These are phyloP conservation scores for Fusarium papillatum DNA, from an alignment of 2,329 filamentous ascomycete genomes.

Conservation along the genomic window DNA sequence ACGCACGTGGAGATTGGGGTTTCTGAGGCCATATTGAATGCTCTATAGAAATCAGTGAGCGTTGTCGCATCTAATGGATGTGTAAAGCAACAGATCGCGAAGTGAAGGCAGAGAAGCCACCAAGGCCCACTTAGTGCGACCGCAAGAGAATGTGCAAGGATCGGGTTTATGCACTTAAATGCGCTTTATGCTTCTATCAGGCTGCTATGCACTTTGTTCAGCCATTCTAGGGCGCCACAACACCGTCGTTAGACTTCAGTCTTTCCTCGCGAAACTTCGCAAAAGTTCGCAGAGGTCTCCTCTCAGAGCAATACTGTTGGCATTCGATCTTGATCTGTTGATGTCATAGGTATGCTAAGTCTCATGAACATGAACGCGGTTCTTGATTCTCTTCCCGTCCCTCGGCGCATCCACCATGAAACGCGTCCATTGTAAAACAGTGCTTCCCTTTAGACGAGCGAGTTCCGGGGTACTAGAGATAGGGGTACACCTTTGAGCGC, in stretches of 20 bases:
- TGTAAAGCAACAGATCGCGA: background rate
- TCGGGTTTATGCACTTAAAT: background rate
- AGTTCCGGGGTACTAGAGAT: background rate
- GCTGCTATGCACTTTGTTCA: background rate
- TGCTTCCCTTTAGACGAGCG: background rate
- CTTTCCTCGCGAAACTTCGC: background rate
- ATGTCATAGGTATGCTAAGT: background rate
- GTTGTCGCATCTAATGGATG: background rate
- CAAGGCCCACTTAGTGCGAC: background rate
- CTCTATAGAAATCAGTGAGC: background rate
- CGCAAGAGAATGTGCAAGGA: background rate
- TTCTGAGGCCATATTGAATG: slow-evolving; percentile 52
- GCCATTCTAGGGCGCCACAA: background rate
- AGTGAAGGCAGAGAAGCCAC: background rate
- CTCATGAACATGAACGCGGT: background rate
- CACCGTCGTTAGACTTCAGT: background rate
- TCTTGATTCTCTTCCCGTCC: background rate
- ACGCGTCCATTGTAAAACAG: background rate
- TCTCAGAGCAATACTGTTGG: background rate
- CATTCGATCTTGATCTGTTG: background rate
- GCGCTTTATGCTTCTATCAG: background rate
- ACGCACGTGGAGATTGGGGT: slow-evolving; percentile 76
- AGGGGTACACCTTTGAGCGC: background rate
- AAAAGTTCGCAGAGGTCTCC: background rate
- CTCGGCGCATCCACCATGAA: background rate